Evolutionary conservation across 257 asterid genomes (phyloP), one percentile per base, ranked within the genome.

Genomic region (Gentiana dahurica): DNA sequence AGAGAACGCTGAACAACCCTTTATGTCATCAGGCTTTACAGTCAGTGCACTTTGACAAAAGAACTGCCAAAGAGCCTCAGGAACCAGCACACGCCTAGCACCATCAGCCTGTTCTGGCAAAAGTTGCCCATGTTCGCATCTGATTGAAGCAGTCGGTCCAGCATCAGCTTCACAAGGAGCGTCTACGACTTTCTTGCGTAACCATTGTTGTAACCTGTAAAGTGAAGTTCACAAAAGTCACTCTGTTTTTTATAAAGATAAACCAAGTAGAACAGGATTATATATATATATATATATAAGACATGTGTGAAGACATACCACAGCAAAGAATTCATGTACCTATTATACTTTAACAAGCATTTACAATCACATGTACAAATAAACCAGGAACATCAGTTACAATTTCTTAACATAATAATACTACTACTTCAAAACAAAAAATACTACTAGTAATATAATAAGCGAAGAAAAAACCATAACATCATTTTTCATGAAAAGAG

Each of bases 131-230:
- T 91, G 98, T 52, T 86, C 84, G 68, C 98, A 91, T 65, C 93
- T 83, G 68, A 91, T 78, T 58, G 95, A 77, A 69, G 94, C 88
- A 15, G 98, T 91, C 1, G 98, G 98, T 69, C 93, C 95, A 51
- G 97, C 78, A 81, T 91, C 98, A 71, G 94, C 98, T 63, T 81
- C 93, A 57, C 86, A 75, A 34, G 98, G 98, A 57, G 80, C 61
- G 73, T 87, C 94, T 51, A 72, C 66, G 63, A 72, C 79, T 73
- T 91, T 91, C 76, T 96, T 73, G 6, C 95, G 92, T 51, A 83
- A 58, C 98, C 98, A 91, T 73, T 91, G 97, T 71, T 77, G 95
- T 81, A 91, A 74, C 98, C 98, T 91, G 75, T 66, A 69, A 74
- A 78, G 55, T 52, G 68, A 51, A 63, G 59, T 37, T 36, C 34